These are phyloP conservation scores for Cercospora citrullina DNA, from an alignment of 2,329 filamentous ascomycete genomes.

Conservation along the genomic window DNA sequence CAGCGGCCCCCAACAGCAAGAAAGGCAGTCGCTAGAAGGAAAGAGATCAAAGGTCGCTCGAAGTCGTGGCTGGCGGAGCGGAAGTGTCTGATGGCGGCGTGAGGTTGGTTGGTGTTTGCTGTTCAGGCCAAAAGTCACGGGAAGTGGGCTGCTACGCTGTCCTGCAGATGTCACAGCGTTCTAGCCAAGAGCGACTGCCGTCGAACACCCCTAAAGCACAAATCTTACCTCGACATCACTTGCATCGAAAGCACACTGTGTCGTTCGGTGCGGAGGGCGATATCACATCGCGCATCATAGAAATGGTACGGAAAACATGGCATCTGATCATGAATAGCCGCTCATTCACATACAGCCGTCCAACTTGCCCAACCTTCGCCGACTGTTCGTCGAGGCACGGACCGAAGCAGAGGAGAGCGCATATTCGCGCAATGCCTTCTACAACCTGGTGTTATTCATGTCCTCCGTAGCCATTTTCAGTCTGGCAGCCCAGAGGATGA, in stretches of 20 bases:
- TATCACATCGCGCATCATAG: neutral
- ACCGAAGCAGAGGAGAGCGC: slow-evolving; percentile 92
- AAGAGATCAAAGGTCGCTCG: neutral
- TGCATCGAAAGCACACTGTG: neutral
- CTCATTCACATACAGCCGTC: slow-evolving; percentile 53
- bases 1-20: neutral
- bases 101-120: neutral
- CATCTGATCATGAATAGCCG: neutral
- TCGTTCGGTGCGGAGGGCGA: neutral
- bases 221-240: slow-evolving; percentile 6
- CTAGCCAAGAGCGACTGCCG: neutral
- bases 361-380: slow-evolving; percentile 88
- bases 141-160: neutral
- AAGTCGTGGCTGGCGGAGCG: neutral
- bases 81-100: neutral
- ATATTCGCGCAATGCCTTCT: slow-evolving; percentile 93
- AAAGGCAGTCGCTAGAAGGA: neutral
- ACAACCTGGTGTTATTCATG: slow-evolving; percentile 95
- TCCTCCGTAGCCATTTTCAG: slow-evolving; percentile 94
- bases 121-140: slow-evolving; percentile 1
- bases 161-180: neutral
- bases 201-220: slow-evolving; percentile 1
- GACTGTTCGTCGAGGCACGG: slow-evolving; percentile 91
- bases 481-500: slow-evolving; percentile 84
- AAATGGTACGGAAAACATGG: neutral